Evolutionary conservation across 108 stramenopile species (phyloP), one percentile per base, ranked within the genome.

Genomic region (Cylindrotheca fusiformis): DNA sequence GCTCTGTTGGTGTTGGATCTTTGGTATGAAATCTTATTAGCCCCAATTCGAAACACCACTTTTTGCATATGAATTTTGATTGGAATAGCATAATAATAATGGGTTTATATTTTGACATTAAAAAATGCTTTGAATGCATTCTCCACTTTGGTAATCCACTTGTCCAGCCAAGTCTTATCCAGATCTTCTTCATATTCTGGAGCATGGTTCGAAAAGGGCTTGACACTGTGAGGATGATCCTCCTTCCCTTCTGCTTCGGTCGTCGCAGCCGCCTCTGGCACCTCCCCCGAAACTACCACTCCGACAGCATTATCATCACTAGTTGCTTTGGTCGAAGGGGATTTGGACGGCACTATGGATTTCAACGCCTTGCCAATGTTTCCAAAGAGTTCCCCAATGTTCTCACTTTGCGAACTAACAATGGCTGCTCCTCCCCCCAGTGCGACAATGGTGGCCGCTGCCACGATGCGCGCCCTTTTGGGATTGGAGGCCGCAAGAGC

Each of bases 81-180:
- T n/a, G n/a, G n/a, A n/a, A 41, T 41, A 14, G 36, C 14, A 41
- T 10, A 41, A 41, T 28, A 44, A 8, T 62, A 5, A 8, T 49
- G 5, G 18, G 20, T 25, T 22, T 59, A 72, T 22, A 72, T 65
- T 29, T 65, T 54, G n/a, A 65, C 63, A n/a, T 52, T 33, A 22
- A 65, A 65, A 47, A 72, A 60, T 4, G 50, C 57, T 57, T 72
- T 65, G 50, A 72, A 33, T 17, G 25, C 10, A n/a, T 59, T 61
- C 56, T 61, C 72, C 14, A 76, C 48, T 27, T 53, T 55, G 2
- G 75, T 69, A 58, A 76, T 55, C n/a, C 60, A 8, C 47, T 76
- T 76, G 62, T 76, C 75, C 48, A 76, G 50, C 56, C 48, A 57
- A 2, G 56, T 59, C 27, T 52, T 53, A 54, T 76, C 75, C 18